A percentile compares a stretch with the other conserved stretches of the same genome.
Evolutionary conservation across 1,139 yeast species (phyloP).

Genomic region (Zygotorulaspora mrakii): DNA sequence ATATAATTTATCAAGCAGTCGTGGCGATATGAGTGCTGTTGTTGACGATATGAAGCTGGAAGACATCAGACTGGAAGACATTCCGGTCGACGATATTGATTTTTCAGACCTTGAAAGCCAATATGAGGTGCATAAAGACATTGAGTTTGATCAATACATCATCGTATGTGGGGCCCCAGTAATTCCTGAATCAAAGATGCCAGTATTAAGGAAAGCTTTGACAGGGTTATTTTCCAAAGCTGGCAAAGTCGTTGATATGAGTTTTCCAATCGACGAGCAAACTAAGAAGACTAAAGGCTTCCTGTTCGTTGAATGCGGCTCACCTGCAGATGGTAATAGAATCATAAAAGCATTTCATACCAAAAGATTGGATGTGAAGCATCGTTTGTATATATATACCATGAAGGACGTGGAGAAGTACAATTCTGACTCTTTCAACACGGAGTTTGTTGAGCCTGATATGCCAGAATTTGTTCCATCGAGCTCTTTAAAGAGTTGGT

Average conservation of each 20-base stretch:
- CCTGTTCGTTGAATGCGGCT: constrained; percentile 78
- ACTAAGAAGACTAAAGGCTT: constrained; percentile 82
- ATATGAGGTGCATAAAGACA: constrained; percentile 57
- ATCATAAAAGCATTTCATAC: constrained; percentile 81
- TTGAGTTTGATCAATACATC: constrained; percentile 71
- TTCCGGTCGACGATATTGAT: constrained; percentile 67
- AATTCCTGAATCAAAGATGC: constrained; percentile 86
- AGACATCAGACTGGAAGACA: constrained; percentile 39
- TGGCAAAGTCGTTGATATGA: constrained; percentile 48
- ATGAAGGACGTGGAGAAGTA: constrained; percentile 81
- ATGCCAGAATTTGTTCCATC: constrained; percentile 66
- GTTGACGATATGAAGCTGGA: too few relatives aligned
- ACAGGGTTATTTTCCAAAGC: constrained; percentile 73
- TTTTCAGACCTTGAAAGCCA: constrained; percentile 83
- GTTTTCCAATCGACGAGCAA: constrained; percentile 70
- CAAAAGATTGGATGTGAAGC: constrained; percentile 90
- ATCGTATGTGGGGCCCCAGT: constrained; percentile 95
- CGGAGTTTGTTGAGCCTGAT: constrained; percentile 66
- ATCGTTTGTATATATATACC: constrained; percentile 79
- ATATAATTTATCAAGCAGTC: too few relatives aligned
- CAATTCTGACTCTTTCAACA: constrained; percentile 62
- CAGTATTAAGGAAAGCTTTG: constrained; percentile 79
- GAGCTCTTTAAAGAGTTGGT: constrained; percentile 86
- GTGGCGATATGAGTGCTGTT: too few relatives aligned
- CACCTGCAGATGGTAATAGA: constrained; percentile 62